Base-by-base conservation (phyloP, 805 yeast species). In the Candida silvicultrix region DNA sequence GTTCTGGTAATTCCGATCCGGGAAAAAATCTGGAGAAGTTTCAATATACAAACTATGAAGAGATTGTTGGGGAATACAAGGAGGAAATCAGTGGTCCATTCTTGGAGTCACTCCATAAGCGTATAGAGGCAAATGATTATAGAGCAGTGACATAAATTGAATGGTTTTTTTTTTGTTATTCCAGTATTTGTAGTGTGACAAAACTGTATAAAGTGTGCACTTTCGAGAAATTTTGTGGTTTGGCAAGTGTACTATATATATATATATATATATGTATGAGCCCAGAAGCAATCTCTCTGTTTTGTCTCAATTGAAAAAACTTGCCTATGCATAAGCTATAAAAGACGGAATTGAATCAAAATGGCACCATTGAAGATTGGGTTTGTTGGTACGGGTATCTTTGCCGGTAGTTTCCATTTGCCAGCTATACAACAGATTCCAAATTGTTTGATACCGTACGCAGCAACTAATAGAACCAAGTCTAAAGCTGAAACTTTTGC, bases 401-500 rank as follows among this genome's bases (percentile, higher is more conserved):
- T 89, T 62, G 96, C 97, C 49, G 75, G 77, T 32, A 85, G 83
- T 50, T 73, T 77, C 44, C 96, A 89, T 63, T 74, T 85, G 51
- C 96, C 96, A 36, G 78, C 85, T 28, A 66, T 80, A 43, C 65
- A 76, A 53, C 68, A 73, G 45, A 59, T 71, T 45, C 71, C 77
- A 1, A 70, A 69, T 37, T 65, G 69, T 18, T 74, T 83, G 52
- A 67, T 70, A 42, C 79, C 85, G 5, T 70, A 66, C 41, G 85
- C 89, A 14, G 84, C 86, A 44, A 85, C 70, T 68, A 89, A 89
- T 70, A 76, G 96, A 65, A 85, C 95, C 40, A 76, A 71, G 57
- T 59, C 81, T 40, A 89, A 89, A 69, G 96, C 96, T n/a, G 83
- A 78, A 57, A 70, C 63, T 1, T 89, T 88, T 61, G 95, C 95